phyloP scores from a whole-genome alignment of 2,329 filamentous ascomycete species.

The Fusarium staphyleae region DNA sequence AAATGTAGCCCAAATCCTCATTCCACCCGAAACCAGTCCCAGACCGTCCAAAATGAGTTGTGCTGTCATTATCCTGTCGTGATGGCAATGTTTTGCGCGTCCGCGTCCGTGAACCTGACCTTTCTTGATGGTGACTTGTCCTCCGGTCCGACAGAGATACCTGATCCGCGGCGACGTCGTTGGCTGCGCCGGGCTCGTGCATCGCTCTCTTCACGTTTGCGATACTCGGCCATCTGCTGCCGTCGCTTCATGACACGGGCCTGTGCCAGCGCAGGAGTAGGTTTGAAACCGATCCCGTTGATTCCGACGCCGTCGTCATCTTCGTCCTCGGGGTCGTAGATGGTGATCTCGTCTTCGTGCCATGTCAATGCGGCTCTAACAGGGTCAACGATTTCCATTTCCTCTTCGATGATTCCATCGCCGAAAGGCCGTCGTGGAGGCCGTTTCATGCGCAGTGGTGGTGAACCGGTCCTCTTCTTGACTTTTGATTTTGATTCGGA shows the following conservation, averaged over 20 bases:
- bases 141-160: constrained; percentile 35
- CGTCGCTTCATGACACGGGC: constrained; percentile 63
- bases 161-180: constrained; percentile 52
- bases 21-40: neutral
- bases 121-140: constrained; percentile 40
- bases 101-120: constrained; percentile 52
- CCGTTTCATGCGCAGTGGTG: constrained; percentile 46
- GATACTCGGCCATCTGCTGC: constrained; percentile 69
- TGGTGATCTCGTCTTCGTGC: constrained; percentile 73
- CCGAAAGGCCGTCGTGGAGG: constrained; percentile 29
- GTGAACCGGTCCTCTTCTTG: constrained; percentile 49
- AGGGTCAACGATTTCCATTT: constrained; percentile 56
- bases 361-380: constrained; percentile 68
- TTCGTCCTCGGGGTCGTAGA: constrained; percentile 69
- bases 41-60: neutral
- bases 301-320: constrained; percentile 73
- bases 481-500: constrained; percentile 50
- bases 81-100: constrained; percentile 44
- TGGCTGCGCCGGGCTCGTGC: constrained; percentile 63
- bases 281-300: constrained; percentile 72
- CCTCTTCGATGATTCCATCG: constrained; percentile 43
- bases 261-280: constrained; percentile 66
- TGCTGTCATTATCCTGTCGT: constrained; percentile 41
- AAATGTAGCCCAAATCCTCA: neutral
- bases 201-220: constrained; percentile 66